Conservation (phyloP, 805 yeast genomes). For the Candida parachauliodes region DNA sequence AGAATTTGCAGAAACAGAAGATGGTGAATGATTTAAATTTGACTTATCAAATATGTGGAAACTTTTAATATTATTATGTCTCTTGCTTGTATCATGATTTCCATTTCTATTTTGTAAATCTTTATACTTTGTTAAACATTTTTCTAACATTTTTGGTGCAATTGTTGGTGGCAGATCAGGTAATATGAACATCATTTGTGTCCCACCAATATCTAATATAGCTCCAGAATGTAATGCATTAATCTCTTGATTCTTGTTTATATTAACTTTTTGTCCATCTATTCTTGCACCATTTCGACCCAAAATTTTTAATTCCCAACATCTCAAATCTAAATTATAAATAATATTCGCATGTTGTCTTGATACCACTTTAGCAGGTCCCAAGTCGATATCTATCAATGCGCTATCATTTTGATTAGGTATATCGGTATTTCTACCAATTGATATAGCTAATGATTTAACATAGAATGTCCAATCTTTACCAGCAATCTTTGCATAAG, state of each 20-base stretch:
- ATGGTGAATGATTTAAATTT: conserved; percentile 34
- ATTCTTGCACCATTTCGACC: conserved; percentile 95
- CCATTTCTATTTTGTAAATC: conserved; percentile 14
- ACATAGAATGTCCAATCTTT: conserved; percentile 92
- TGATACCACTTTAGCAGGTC: conserved; percentile 96
- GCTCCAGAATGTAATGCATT: conserved; percentile 80
- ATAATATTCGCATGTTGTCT: conserved; percentile 84
- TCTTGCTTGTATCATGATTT: neutral
- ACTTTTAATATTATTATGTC: conserved; percentile 25
- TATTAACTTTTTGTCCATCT: conserved; percentile 60
- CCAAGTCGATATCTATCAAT: conserved; percentile 77
- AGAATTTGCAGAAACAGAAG: conserved; percentile 37
- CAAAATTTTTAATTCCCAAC: conserved; percentile 79
- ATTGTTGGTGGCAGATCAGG: conserved; percentile 84
- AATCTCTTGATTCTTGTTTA: conserved; percentile 45
- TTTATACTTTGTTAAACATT: conserved; percentile 33
- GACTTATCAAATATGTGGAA: conserved; percentile 51
- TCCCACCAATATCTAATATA: conserved; percentile 90
- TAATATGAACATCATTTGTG: conserved; percentile 97
- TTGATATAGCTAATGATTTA: conserved; percentile 65
- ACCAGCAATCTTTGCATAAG: conserved; percentile 96
- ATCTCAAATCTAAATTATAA: conserved; percentile 68
- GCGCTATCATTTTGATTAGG: conserved; percentile 7
- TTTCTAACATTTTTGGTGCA: conserved; percentile 43
- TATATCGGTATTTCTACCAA: conserved; percentile 77